These are phyloP conservation scores for Debaryomyces subglobosus DNA, from an alignment of 1,139 yeast species.

Conservation along the genomic window DNA sequence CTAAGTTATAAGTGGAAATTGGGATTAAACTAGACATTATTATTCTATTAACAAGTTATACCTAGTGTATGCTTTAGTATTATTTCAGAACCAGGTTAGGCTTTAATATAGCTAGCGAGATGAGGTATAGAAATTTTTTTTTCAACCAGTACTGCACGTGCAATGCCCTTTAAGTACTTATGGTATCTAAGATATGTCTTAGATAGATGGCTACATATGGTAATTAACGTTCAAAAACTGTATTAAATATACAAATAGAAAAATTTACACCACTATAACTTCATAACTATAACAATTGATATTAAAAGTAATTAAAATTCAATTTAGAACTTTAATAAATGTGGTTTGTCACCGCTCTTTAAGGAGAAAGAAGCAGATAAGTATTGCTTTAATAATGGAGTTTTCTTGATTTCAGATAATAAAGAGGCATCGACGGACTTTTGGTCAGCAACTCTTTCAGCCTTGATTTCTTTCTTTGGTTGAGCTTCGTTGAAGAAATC, in stretches of 20 bases:
- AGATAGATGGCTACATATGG: slow-evolving; percentile 1
- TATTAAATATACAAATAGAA: slow-evolving; percentile 43
- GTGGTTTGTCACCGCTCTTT: slow-evolving; percentile 99
- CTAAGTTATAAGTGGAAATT: slow-evolving; percentile 81
- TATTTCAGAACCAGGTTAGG: slow-evolving; percentile 1
- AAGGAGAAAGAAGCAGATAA: slow-evolving; percentile 95
- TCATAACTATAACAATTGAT: slow-evolving; percentile 16
- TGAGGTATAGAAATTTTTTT: slow-evolving; percentile 16
- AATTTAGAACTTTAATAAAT: slow-evolving; percentile 91
- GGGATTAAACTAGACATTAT: slow-evolving; percentile 74
- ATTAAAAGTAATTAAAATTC: slow-evolving; percentile 14
- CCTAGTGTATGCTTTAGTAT: not conserved
- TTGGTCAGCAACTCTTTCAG: slow-evolving; percentile 98
- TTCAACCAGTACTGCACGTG: slow-evolving; percentile 14
- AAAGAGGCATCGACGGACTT: slow-evolving; percentile 94
- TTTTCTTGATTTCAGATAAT: slow-evolving; percentile 93
- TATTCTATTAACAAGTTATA: slow-evolving; percentile 10
- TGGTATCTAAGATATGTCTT: not conserved
- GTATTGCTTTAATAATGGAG: slow-evolving; percentile 98
- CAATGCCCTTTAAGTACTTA: not conserved
- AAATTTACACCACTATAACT: slow-evolving; percentile 22
- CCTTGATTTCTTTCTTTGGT: slow-evolving; percentile 85
- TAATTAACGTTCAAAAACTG: slow-evolving; percentile 22
- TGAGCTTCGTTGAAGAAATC: slow-evolving; percentile 91
- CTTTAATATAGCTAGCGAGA: slow-evolving; percentile 12